Base-by-base conservation (phyloP, 306 rosid genomes). In the Gastrolobium bilobum region DNA sequence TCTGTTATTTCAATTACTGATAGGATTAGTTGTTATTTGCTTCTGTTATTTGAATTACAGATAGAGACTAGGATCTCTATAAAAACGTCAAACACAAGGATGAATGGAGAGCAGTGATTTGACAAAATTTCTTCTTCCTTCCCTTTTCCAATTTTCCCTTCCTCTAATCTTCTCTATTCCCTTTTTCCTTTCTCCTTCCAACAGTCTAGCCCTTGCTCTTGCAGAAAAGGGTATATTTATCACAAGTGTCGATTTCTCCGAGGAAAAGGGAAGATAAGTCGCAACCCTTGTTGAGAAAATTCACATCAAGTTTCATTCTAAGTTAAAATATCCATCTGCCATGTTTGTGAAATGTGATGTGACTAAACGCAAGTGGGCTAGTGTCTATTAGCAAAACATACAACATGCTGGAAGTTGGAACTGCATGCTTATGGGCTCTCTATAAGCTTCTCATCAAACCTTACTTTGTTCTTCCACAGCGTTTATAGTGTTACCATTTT, bases 211-310 rank as follows among this genome's bases (percentile, higher is more conserved):
- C 76, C 64, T 95, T 33, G 99, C 99, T 88, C 91, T 95, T 64
- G 98, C 90, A 68, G 89, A 74, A 69, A 95, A 89, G 83, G 99
- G 98, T 73, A 60, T 95, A 39, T 91, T 92, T 89, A 90, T 95
- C 74, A 92, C 99, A 4, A 87, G 92, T 10, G 96, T 95, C 48
- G 99, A 92, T 92, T 68, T 79, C 35, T 89, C 97, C 43, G 96
- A 89, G 76, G 91, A 93, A 67, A 87, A 5, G 30, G 99, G 99
- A 53, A 89, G 81, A 78, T 82, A 92, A 84, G 92, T 85, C 4
- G 88, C 88, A 33, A 68, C 75, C 42, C 86, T 88, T 40, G 89
- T 83, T 44, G 83, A 85, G 84, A 85, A 87, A 77, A 78, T 81
- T 66, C 86, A 82, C 81, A 14, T 90, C 57, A 88, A 92, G 80